A percentile compares a stretch with the other conserved stretches of the same genome.
phyloP scores from a whole-genome alignment of 2,329 filamentous ascomycete species.

The Penicillium rolfsii region DNA sequence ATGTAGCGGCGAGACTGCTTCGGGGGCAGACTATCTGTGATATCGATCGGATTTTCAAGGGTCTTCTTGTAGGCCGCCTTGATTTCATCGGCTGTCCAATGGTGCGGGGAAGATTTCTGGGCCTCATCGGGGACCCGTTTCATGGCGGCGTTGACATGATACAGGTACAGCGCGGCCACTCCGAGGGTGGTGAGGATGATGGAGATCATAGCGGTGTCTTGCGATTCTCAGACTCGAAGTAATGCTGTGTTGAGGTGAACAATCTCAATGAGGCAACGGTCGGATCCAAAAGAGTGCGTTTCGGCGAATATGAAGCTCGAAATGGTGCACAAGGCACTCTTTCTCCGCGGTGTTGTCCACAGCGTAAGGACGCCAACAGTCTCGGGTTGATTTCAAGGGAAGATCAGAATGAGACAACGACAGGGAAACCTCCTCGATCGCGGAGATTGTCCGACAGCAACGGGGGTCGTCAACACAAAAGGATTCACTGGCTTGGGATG shows the following conservation, averaged over 20 bases:
- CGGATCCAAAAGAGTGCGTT: background rate
- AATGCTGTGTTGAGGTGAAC: background rate
- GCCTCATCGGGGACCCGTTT: slow-evolving; percentile 33
- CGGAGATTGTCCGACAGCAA: background rate
- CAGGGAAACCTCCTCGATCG: background rate
- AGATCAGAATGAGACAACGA: background rate
- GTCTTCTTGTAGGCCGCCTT: slow-evolving; percentile 36
- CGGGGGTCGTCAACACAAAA: background rate
- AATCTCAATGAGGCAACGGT: background rate
- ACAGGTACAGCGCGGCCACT: slow-evolving; percentile 32
- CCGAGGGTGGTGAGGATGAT: slow-evolving; percentile 22
- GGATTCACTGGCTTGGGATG: background rate
- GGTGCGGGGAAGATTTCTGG: slow-evolving; percentile 30
- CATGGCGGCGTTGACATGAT: slow-evolving; percentile 38
- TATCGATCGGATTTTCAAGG: slow-evolving; percentile 36
- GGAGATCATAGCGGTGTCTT: slow-evolving; percentile 13
- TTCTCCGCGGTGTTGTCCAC: background rate
- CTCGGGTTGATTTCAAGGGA: background rate
- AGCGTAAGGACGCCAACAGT: background rate
- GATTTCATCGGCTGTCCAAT: slow-evolving; percentile 42
- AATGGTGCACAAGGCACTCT: background rate
- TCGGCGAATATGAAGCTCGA: slow-evolving; percentile 3
- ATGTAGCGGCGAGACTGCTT: slow-evolving; percentile 45
- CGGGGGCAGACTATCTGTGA: slow-evolving; percentile 40
- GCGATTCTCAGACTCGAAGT: background rate